phyloP scores from a whole-genome alignment of 2,329 filamentous ascomycete species.

The Chaetomiaceae sp. region DNA sequence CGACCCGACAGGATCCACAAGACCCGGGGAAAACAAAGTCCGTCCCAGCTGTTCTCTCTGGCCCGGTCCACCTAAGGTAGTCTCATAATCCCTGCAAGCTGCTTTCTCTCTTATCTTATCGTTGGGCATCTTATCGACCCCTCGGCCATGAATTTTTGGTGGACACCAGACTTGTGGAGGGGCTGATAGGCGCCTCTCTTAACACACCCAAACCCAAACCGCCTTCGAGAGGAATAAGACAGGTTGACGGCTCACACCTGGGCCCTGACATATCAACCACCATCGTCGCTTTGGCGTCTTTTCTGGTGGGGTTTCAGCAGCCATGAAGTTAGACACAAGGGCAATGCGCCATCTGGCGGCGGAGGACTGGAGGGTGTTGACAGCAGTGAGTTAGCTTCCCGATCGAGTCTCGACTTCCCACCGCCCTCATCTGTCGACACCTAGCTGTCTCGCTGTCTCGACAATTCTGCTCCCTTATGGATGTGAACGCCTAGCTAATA shows the following conservation, averaged over 20 bases:
- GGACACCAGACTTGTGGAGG: conserved; percentile 16
- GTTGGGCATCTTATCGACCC: conserved; percentile 18
- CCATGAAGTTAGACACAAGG: conserved; percentile 93
- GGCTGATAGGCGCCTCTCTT: conserved; percentile 8
- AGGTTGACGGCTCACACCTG: too few relatives aligned
- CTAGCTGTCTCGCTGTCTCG: too few relatives aligned
- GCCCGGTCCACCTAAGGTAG: too few relatives aligned
- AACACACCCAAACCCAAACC: too few relatives aligned
- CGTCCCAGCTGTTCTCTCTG: conserved; percentile 4
- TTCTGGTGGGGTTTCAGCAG: conserved; percentile 22
- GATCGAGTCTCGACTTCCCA: conserved; percentile 25
- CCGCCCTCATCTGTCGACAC: too few relatives aligned
- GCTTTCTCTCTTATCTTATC: conserved; percentile 2
- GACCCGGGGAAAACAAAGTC: conserved; percentile 22
- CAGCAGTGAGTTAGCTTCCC: conserved; percentile 60
- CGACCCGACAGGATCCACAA: conserved; percentile 29
- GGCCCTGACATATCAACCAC: not conserved
- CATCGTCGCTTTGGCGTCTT: not conserved
- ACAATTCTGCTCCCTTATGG: too few relatives aligned
- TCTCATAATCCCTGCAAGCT: too few relatives aligned
- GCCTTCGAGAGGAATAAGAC: too few relatives aligned
- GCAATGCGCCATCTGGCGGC: conserved; percentile 84
- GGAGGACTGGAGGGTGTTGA: conserved; percentile 94
- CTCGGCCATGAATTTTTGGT: conserved; percentile 19
- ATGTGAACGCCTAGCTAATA: conserved; percentile 19